phyloP scores from a whole-genome alignment of 2,329 filamentous ascomycete genomes.

The Ophiosphaerella korrae region DNA sequence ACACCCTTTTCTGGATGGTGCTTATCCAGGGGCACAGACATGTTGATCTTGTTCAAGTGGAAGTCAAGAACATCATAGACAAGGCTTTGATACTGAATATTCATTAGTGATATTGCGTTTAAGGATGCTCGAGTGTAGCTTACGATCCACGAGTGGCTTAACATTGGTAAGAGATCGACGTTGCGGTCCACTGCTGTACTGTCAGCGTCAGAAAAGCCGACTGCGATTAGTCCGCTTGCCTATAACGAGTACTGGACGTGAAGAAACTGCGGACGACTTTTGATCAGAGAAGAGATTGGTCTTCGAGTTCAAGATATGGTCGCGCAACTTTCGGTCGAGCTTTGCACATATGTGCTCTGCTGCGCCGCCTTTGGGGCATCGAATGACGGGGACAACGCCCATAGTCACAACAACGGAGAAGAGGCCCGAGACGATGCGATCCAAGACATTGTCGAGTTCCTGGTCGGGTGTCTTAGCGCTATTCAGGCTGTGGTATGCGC shows the following conservation, averaged over 20 bases:
- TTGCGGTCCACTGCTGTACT: conserved; percentile 81
- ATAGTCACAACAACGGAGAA: conserved; percentile 99
- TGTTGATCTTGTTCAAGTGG: conserved; percentile 90
- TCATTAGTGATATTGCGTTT: conserved; percentile 1
- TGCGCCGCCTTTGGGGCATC: conserved; percentile 89
- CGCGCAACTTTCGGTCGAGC: conserved; percentile 91
- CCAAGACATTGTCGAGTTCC: conserved; percentile 83
- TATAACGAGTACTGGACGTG: conserved; percentile 86
- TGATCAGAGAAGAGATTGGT: conserved; percentile 91
- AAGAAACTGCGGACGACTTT: conserved; percentile 62
- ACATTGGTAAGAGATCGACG: conserved; percentile 93
- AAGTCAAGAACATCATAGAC: conserved; percentile 79
- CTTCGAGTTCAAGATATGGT: conserved; percentile 96
- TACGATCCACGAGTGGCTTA: conserved; percentile 89
- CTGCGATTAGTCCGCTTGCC: conserved; percentile 75
- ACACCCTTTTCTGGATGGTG: conserved; percentile 72
- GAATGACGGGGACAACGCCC: conserved; percentile 95
- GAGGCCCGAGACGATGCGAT: conserved; percentile 91
- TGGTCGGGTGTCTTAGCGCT: conserved; percentile 90
- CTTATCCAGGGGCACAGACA: conserved; percentile 83
- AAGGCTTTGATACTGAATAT: conserved; percentile 71
- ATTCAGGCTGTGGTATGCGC: conserved; percentile 96
- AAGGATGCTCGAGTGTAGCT: background rate
- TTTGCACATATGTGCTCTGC: conserved; percentile 94
- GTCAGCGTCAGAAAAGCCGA: conserved; percentile 38